phyloP scores from a whole-genome alignment of 148 eudicot species.

The Vaccinium corymbosum region DNA sequence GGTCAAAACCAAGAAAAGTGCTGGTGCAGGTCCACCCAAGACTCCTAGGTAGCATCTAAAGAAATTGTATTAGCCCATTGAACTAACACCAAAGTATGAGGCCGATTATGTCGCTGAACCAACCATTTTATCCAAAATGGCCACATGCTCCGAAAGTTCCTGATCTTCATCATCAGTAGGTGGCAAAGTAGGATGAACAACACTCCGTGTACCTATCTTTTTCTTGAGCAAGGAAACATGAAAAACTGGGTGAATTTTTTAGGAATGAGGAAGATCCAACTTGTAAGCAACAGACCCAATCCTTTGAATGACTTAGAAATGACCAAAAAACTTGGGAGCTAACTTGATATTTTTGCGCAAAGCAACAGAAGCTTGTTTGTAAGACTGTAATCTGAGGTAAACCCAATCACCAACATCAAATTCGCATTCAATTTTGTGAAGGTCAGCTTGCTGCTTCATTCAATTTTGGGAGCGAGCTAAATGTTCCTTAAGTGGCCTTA shows the following conservation, averaged over 20 bases:
- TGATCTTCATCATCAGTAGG: neutral
- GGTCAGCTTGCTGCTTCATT: neutral
- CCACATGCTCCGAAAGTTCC: neutral
- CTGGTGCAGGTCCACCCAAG: neutral
- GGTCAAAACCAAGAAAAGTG: too few species aligned
- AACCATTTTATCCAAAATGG: neutral
- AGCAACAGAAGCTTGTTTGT: neutral
- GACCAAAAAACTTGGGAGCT: neutral
- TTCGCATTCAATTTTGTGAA: neutral
- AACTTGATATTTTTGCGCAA: neutral
- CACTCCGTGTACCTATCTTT: neutral
- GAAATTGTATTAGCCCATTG: neutral
- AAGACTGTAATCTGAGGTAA: neutral
- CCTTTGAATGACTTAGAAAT: neutral
- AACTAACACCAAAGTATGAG: neutral
- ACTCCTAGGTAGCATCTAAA: neutral
- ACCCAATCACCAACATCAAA: neutral
- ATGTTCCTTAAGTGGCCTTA: neutral
- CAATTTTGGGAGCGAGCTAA: neutral
- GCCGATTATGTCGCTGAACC: neutral
- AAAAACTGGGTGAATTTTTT: neutral
- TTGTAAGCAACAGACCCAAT: neutral
- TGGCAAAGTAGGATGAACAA: neutral
- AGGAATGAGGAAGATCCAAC: neutral
- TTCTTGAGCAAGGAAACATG: neutral